Evolutionary conservation across 148 eudicot species (phyloP).

Genomic region (Rhododendron kiyosumense): DNA sequence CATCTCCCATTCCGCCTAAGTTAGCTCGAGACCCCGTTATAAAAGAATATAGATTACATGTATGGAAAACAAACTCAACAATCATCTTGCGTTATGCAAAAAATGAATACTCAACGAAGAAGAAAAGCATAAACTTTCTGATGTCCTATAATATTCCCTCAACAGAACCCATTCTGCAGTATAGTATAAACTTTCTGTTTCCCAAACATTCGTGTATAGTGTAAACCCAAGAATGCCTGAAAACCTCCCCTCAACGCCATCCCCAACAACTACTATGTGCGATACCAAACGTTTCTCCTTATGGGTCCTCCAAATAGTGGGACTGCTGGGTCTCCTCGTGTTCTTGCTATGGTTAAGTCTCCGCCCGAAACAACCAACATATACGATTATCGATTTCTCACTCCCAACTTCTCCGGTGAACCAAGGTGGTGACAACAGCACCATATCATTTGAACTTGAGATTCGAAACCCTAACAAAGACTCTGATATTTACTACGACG

Average conservation of each 20-base stretch:
- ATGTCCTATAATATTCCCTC: too few species aligned
- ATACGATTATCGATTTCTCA: neutral
- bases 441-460: neutral
- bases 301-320: conserved; percentile 15
- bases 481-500: conserved; percentile 6
- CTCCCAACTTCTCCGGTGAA: neutral
- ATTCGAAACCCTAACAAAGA: conserved; percentile 12
- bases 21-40: neutral
- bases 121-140: conserved; percentile 5
- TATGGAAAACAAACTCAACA: neutral
- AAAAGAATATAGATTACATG: neutral
- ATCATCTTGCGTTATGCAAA: neutral
- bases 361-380: conserved; percentile 9
- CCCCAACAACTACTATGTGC: neutral
- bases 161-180: neutral
- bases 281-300: neutral
- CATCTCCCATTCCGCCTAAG: neutral
- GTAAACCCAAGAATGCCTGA: neutral
- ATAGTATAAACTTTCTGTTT: neutral
- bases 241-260: neutral
- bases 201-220: neutral
- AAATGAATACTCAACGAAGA: neutral
- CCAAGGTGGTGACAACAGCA: neutral
- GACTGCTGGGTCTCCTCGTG: conserved; percentile 8
- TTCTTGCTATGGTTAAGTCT: conserved; percentile 12